Evolutionary conservation across 345 rosid species (phyloP).

Genomic region (Lumnitzera littorea): DNA sequence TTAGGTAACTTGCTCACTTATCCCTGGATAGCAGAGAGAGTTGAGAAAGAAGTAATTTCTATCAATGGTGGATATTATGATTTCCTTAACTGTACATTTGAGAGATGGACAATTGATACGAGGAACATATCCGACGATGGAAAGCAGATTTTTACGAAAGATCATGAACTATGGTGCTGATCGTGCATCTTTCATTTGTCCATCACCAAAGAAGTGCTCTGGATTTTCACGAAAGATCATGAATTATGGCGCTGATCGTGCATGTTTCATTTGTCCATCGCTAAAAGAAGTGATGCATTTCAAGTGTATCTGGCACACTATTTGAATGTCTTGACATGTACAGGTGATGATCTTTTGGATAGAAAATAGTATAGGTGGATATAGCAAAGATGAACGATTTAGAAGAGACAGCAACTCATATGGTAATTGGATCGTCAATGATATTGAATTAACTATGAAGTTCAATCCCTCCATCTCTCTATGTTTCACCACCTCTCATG

Average conservation of each 20-base stretch:
- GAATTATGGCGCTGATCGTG: too few species aligned
- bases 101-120: conserved; percentile 86
- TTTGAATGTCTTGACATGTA: too few species aligned
- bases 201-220: neutral
- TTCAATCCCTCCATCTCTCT: too few species aligned
- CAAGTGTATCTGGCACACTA: neutral
- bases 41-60: conserved; percentile 37
- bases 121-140: conserved; percentile 14
- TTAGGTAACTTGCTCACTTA: conserved; percentile 65
- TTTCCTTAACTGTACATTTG: conserved; percentile 67
- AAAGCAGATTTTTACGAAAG: conserved; percentile 17
- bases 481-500: too few species aligned
- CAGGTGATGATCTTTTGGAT: too few species aligned
- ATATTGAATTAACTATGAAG: too few species aligned
- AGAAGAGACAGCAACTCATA: too few species aligned
- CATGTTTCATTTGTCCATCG: too few species aligned
- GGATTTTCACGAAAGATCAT: too few species aligned
- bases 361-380: too few species aligned
- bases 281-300: neutral
- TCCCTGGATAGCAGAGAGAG: conserved; percentile 86
- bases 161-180: conserved; percentile 42
- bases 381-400: too few species aligned
- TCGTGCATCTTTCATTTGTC: neutral
- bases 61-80: conserved; percentile 86
- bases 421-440: too few species aligned